Conservation (phyloP, 805 yeast species). For the Hanseniaspora vineae region DNA sequence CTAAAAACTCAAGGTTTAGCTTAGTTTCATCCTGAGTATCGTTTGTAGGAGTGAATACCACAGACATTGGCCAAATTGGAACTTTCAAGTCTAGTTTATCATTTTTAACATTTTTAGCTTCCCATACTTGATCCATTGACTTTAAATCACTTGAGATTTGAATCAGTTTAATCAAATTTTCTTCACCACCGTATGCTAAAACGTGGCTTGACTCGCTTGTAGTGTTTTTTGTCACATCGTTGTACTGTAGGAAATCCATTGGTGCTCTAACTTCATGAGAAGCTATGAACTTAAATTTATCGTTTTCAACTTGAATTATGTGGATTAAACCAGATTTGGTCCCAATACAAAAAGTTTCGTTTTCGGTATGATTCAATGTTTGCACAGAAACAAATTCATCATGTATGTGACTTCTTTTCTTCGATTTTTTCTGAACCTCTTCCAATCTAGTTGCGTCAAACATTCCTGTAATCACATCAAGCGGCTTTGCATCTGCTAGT, state of each 20-base stretch:
- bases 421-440: constrained; percentile 14
- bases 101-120: constrained; percentile 74
- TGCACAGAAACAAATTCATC: constrained; percentile 29
- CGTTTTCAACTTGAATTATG: constrained; percentile 15
- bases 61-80: constrained; percentile 62
- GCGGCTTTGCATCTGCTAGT: not conserved
- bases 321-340: constrained; percentile 26
- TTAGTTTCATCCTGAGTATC: constrained; percentile 12
- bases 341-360: constrained; percentile 16
- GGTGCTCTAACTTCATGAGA: constrained; percentile 31
- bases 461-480: constrained; percentile 11
- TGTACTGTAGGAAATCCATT: constrained; percentile 31
- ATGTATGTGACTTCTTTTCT: constrained; percentile 17
- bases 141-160: constrained; percentile 13
- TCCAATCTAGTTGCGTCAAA: constrained; percentile 14
- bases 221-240: constrained; percentile 31
- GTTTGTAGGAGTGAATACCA: constrained; percentile 32
- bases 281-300: constrained; percentile 8
- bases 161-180: constrained; percentile 31
- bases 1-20: constrained; percentile 34
- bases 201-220: constrained; percentile 21
- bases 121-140: constrained; percentile 34
- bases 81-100: constrained; percentile 67
- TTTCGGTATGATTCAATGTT: constrained; percentile 9
- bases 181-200: constrained; percentile 81